Base-by-base conservation (phyloP, 108 stramenopile genomes). In the Thalassiosira profunda region DNA sequence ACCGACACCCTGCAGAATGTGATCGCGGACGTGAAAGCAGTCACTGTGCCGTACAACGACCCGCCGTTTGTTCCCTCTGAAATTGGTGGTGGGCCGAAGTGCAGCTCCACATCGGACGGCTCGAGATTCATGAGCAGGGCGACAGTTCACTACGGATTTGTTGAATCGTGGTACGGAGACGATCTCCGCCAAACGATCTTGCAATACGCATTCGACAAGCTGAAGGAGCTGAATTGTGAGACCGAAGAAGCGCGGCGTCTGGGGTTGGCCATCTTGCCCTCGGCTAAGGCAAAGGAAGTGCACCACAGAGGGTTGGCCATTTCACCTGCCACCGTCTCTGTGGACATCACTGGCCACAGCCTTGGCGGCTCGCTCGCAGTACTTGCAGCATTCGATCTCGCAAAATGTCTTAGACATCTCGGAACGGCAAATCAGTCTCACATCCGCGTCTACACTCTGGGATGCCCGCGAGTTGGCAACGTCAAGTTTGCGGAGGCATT, bases 341-440 rank as follows among this genome's bases (percentile, higher is more conserved):
- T 67, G 28, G 33, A 56, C 34, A 36, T 67, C 25, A 25, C 23
- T 17, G 67, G 67, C 10, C 67, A 67, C 40, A 46, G 42, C 12
- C 23, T 67, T 12, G 67, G 67, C 15, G 67, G 67, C 7, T 25
- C 42, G 42, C 56, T 67, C 23, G 54, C 67, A 5, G 35, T 67
- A 2, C 20, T 67, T 23, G 67, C 54, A 11, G 57, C 57, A 38
- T 58, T 24, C 40, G 57, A 58, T 37, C 33, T 58, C 40, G 57
- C 57, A 18, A 35, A 37, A 10, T n/a, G n/a, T n/a, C n/a, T n/a
- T n/a, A 10, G 18, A 6, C 35, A 40, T 20, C 40, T 38, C 10
- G 20, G 18, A 14, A 58, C 4, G 6, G 10, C 17, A 4, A 58
- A 20, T n/a, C 10, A 58, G 5, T 15, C 57, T 17, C 33, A 37